Percentiles rank a stretch among this genome's conserved stretches.
phyloP scores from a whole-genome alignment of 805 yeast species.

The Teunomyces atbi region DNA sequence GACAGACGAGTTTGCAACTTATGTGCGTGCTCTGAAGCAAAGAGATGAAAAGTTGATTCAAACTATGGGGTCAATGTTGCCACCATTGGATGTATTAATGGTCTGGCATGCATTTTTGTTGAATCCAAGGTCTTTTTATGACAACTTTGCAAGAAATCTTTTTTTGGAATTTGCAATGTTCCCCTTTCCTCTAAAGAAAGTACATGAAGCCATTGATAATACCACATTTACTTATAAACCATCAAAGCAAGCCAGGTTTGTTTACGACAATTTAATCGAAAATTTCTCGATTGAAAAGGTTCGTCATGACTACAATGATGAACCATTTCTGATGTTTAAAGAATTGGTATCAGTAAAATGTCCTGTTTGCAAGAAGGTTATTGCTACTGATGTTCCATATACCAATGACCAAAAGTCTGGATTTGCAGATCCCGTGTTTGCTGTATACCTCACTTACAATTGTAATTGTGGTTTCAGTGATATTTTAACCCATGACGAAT shows the following conservation, averaged over 20 bases:
- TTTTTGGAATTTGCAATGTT: constrained; percentile 14
- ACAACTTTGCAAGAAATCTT: constrained; percentile 14
- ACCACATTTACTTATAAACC: constrained; percentile 10
- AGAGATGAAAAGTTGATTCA: background rate
- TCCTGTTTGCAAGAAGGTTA: constrained; percentile 12
- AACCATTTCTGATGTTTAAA: constrained; percentile 5
- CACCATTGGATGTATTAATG: constrained; percentile 23
- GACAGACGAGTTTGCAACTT: background rate
- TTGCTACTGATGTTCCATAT: constrained; percentile 9
- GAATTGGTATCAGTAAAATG: constrained; percentile 12
- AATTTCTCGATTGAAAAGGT: background rate
- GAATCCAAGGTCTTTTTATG: constrained; percentile 17
- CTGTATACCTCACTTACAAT: background rate
- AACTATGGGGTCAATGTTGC: constrained; percentile 8
- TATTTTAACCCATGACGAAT: constrained; percentile 18
- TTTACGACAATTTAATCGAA: background rate
- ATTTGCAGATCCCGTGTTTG: constrained; percentile 14
- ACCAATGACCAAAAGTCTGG: constrained; percentile 11
- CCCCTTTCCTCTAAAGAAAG: constrained; percentile 18
- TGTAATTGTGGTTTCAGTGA: constrained; percentile 15
- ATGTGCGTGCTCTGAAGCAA: background rate
- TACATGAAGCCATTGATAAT: constrained; percentile 10
- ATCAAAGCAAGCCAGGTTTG: background rate
- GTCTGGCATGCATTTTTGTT: constrained; percentile 25
- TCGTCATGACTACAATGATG: background rate